A percentile compares a stretch with the other conserved stretches of the same genome.
phyloP scores from a whole-genome alignment of 768 basidiomycete genomes.

The Pleurotus pulmonarius region DNA sequence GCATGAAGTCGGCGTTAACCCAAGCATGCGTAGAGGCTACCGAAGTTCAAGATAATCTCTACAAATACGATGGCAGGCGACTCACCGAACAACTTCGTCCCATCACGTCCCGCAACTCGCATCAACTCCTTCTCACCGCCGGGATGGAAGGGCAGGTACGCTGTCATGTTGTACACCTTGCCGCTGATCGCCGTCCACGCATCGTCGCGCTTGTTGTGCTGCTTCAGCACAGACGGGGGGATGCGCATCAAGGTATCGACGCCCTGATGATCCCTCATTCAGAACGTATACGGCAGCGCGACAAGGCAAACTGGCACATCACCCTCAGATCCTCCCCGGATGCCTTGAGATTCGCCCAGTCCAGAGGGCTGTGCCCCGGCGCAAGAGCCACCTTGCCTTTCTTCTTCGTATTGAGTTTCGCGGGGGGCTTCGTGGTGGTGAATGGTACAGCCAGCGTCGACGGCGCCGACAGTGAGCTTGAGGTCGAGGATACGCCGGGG shows the following conservation, averaged over 20 bases:
- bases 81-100: constrained; percentile 91
- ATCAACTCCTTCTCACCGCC: constrained; percentile 93
- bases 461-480: constrained; percentile 13
- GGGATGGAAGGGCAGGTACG: constrained; percentile 89
- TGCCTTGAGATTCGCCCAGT: constrained; percentile 88
- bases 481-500: constrained; percentile 26
- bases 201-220: constrained; percentile 81
- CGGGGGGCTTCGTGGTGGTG: constrained; percentile 58
- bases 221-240: constrained; percentile 71
- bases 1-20: constrained; percentile 96
- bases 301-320: constrained; percentile 17
- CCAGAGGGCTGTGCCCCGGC: constrained; percentile 87
- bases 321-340: constrained; percentile 81
- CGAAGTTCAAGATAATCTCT: no score
- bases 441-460: constrained; percentile 55
- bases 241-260: constrained; percentile 66
- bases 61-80: not conserved
- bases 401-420: constrained; percentile 46
- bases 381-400: constrained; percentile 82
- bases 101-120: constrained; percentile 93
- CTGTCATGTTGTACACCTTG: constrained; percentile 95
- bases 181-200: constrained; percentile 93
- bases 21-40: constrained; percentile 89
- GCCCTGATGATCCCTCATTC: constrained; percentile 46
- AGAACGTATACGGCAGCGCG: constrained; percentile 11